Evolutionary conservation across 129 eudicot species (phyloP).

Genomic region (Oenanthe sinensis): DNA sequence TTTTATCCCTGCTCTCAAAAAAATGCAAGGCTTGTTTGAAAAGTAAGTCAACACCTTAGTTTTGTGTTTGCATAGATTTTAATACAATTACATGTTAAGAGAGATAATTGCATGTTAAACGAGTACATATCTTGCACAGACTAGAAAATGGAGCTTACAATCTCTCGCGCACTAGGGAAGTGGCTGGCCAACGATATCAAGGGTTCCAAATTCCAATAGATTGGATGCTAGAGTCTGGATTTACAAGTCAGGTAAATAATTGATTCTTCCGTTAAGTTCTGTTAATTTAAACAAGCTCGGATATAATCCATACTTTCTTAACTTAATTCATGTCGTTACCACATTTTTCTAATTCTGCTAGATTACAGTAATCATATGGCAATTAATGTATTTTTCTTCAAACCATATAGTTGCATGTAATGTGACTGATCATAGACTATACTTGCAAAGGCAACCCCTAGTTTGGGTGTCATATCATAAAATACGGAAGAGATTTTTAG

Average conservation of each 20-base stretch:
- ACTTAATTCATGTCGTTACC: background rate
- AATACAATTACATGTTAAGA: background rate
- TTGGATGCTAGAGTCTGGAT: conserved; percentile 90
- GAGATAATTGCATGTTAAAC: background rate
- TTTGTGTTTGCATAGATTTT: background rate
- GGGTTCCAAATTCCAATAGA: conserved; percentile 62
- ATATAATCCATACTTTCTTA: background rate
- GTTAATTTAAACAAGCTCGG: background rate
- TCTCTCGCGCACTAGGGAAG: conserved; percentile 72
- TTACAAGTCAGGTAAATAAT: conserved; percentile 57
- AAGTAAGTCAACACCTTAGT: conserved; percentile 35
- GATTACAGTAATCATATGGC: background rate
- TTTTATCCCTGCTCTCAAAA: conserved; percentile 65
- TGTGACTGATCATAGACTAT: background rate
- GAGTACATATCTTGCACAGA: conserved; percentile 21
- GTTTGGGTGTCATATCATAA: background rate
- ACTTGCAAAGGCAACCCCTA: background rate
- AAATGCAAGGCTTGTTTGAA: conserved; percentile 88
- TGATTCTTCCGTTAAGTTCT: background rate
- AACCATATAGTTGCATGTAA: background rate
- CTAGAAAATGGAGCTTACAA: conserved; percentile 83
- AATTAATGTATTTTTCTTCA: background rate
- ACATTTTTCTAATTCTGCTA: background rate
- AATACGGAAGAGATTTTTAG: background rate
- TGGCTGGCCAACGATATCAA: conserved; percentile 64